Conservation (phyloP, 1,284 basidiomycete species). For the Pisolithus thermaeus region DNA sequence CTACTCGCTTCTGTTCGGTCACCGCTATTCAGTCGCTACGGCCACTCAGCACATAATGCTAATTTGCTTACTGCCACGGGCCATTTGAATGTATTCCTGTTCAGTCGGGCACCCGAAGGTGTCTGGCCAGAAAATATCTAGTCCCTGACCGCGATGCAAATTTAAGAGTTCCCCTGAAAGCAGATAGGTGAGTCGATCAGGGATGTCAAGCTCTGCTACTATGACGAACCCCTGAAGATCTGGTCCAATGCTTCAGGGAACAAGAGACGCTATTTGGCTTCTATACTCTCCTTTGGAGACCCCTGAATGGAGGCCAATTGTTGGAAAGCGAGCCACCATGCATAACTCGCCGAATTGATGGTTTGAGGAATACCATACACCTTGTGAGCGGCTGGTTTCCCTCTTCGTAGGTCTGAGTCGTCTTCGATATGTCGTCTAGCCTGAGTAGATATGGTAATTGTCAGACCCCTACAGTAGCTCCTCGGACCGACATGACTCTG, state of each 20-base stretch:
- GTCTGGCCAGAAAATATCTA: constrained; percentile 90
- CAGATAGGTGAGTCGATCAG: constrained; percentile 47
- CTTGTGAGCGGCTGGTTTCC: constrained; percentile 70
- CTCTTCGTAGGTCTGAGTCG: constrained; percentile 63
- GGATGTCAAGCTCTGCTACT: constrained; percentile 31
- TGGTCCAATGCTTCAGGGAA: constrained; percentile 38
- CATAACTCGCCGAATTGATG: constrained; percentile 79
- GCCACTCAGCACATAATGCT: too few species aligned
- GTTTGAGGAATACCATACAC: constrained; percentile 78
- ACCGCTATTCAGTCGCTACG: neutral
- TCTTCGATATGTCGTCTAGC: constrained; percentile 84
- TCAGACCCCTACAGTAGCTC: too few species aligned
- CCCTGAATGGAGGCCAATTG: constrained; percentile 39
- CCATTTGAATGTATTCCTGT: constrained; percentile 76
- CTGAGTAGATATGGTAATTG: too few species aligned
- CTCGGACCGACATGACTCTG: too few species aligned
- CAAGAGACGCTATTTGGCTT: constrained; percentile 21
- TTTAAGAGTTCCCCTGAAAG: constrained; percentile 85
- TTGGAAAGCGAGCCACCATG: constrained; percentile 84
- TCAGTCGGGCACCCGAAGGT: constrained; percentile 71
- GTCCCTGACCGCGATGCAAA: constrained; percentile 91
- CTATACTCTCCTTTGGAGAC: too few species aligned
- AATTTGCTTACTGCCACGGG: constrained; percentile 58
- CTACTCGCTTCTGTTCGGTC: constrained; percentile 81
- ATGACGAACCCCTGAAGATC: constrained; percentile 26